A percentile compares a stretch with the other conserved stretches of the same genome.
These are phyloP conservation scores for Daldinia vernicosa DNA, from an alignment of 495 filamentous ascomycete species.

Conservation along the genomic window DNA sequence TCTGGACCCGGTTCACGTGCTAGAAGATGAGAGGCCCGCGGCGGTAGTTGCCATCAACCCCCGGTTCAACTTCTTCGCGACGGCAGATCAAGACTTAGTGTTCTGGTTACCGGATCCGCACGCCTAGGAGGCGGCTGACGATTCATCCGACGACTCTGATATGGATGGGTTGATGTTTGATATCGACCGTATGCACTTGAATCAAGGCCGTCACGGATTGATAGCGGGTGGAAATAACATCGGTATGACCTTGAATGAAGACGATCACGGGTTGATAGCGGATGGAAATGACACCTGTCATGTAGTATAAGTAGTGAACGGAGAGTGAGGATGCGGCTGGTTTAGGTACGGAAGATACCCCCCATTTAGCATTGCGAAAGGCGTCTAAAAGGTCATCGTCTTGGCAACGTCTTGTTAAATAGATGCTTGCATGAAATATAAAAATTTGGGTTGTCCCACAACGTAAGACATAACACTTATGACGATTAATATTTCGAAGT, in stretches of 20 bases:
- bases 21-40: conserved; percentile 72
- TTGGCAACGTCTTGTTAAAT: neutral
- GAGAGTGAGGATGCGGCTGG: conserved; percentile 16
- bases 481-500: neutral
- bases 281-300: neutral
- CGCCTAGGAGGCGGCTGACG: conserved; percentile 39
- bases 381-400: conserved; percentile 37
- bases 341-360: conserved; percentile 43
- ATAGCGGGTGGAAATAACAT: neutral
- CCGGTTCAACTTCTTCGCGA: conserved; percentile 86
- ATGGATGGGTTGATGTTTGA: neutral
- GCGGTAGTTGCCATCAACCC: conserved; percentile 89
- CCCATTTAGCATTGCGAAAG: conserved; percentile 36
- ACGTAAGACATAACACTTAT: neutral
- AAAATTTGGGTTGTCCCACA: neutral
- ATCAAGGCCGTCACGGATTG: neutral
- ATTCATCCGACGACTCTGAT: neutral
- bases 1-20: conserved; percentile 68
- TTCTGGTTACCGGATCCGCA: conserved; percentile 90
- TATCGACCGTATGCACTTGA: neutral
- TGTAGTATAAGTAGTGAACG: conserved; percentile 1
- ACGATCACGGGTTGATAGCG: neutral
- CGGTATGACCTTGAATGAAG: too few relatives aligned
- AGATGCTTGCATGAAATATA: neutral
- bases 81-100: conserved; percentile 84